Evolutionary conservation across 768 basidiomycete species (phyloP).

Genomic region (Dacryopinax primogenitus): DNA sequence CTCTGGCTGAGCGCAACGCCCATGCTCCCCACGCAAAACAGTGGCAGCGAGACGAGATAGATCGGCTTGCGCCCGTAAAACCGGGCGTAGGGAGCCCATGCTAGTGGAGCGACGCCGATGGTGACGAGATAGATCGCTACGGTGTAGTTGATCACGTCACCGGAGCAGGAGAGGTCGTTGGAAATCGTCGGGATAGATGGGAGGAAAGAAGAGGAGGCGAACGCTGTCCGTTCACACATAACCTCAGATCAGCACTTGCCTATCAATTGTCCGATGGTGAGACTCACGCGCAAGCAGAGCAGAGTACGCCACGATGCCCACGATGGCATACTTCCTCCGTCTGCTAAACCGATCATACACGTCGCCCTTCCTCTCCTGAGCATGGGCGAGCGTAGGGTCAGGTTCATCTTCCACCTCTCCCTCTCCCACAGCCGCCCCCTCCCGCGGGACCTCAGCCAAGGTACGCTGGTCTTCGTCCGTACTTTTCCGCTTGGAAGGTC

Average conservation of each 20-base stretch:
- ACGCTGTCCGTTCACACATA: slow-evolving; percentile 37
- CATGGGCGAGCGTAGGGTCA: background rate
- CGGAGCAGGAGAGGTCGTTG: slow-evolving; percentile 45
- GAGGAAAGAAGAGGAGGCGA: slow-evolving; percentile 55
- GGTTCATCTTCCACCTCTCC: background rate
- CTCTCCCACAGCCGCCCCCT: background rate
- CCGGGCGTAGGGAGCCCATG: slow-evolving; percentile 41
- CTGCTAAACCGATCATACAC: slow-evolving; percentile 49
- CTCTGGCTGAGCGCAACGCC: slow-evolving; percentile 41
- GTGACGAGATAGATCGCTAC: slow-evolving; percentile 41
- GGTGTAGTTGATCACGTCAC: slow-evolving; percentile 45
- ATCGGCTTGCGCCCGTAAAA: slow-evolving; percentile 53
- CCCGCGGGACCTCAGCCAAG: background rate
- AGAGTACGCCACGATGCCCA: slow-evolving; percentile 45
- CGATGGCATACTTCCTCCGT: slow-evolving; percentile 40
- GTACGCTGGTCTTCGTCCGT: background rate
- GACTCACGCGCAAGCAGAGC: slow-evolving; percentile 51
- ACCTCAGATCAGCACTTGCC: background rate
- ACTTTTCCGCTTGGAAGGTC: background rate
- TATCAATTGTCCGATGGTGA: slow-evolving; percentile 12
- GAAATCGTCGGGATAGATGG: slow-evolving; percentile 66
- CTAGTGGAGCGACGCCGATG: slow-evolving; percentile 35
- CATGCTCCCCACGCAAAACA: slow-evolving; percentile 45
- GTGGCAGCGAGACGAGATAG: slow-evolving; percentile 47
- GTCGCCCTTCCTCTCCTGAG: slow-evolving; percentile 20